Percentiles rank a stretch among this genome's conserved stretches.
phyloP scores from a whole-genome alignment of 2,329 filamentous ascomycete species.

The Whalleya microplaca region DNA sequence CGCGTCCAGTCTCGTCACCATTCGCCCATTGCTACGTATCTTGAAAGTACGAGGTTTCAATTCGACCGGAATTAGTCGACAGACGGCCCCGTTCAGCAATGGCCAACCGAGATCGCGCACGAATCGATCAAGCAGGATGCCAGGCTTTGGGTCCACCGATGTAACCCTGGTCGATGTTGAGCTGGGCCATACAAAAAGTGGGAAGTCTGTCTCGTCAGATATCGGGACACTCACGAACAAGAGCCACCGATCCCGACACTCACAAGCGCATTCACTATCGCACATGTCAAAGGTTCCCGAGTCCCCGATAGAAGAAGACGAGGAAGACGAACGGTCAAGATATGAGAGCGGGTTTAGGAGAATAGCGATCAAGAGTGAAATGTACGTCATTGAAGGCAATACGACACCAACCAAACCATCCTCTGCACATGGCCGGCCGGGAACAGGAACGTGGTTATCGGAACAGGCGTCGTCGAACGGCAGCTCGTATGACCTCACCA shows the following conservation, averaged over 20 bases:
- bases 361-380: conserved; percentile 39
- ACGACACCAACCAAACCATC: conserved; percentile 15
- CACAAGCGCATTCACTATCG: conserved; percentile 23
- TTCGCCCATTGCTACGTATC: conserved; percentile 56
- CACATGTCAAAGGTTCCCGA: conserved; percentile 24
- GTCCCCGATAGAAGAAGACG: conserved; percentile 25
- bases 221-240: conserved; percentile 14
- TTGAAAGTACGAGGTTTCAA: conserved; percentile 52
- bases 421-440: conserved; percentile 7
- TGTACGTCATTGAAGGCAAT: conserved; percentile 42
- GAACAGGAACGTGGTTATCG: conserved; percentile 26
- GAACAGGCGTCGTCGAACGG: conserved; percentile 32
- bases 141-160: conserved; percentile 42
- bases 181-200: conserved; percentile 20
- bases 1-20: conserved; percentile 57
- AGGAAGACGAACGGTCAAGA: conserved; percentile 14
- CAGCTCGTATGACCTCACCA: conserved; percentile 21
- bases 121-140: conserved; percentile 36
- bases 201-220: conserved; percentile 7
- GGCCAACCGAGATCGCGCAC: conserved; percentile 37
- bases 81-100: conserved; percentile 29
- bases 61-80: conserved; percentile 42
- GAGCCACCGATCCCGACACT: conserved; percentile 18
- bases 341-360: conserved; percentile 17
- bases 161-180: conserved; percentile 44